These are phyloP conservation scores for Coelastrella sp. DNA, from an alignment of 139 green algal species.

Conservation along the genomic window DNA sequence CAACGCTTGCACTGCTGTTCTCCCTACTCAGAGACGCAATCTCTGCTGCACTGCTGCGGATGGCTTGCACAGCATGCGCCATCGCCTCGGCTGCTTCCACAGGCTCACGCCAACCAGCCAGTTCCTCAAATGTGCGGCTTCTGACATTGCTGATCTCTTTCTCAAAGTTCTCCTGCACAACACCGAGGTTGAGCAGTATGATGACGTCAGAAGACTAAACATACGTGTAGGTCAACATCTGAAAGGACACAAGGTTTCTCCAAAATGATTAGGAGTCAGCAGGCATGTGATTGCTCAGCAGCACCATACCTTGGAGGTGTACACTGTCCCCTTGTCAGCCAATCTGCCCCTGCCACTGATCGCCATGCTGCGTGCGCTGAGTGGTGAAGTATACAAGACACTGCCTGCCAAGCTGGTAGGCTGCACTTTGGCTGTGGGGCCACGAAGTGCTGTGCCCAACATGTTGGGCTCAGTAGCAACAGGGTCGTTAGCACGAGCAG, in stretches of 20 bases:
- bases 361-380: constrained; percentile 58
- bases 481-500: constrained; percentile 45
- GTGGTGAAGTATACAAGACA: constrained; percentile 59
- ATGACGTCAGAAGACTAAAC: too few relatives aligned
- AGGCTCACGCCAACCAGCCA: constrained; percentile 11
- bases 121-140: constrained; percentile 50
- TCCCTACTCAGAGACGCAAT: not conserved
- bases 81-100: not conserved
- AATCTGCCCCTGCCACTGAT: constrained; percentile 52
- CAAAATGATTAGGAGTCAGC: too few relatives aligned
- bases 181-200: not conserved
- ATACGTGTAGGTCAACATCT: too few relatives aligned
- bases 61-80: not conserved
- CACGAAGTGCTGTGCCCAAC: constrained; percentile 42
- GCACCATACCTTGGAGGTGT: constrained; percentile 55
- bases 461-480: constrained; percentile 23
- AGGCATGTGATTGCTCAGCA: too few relatives aligned
- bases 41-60: constrained; percentile 4
- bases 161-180: constrained; percentile 60
- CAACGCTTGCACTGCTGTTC: not conserved
- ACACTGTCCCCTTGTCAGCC: constrained; percentile 65
- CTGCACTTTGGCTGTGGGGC: constrained; percentile 51
- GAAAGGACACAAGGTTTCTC: too few relatives aligned
- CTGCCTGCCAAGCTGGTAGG: constrained; percentile 51
- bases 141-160: constrained; percentile 55